A percentile compares a stretch with the other conserved stretches of the same genome.
These are phyloP conservation scores for Arthrobotrys pseudoclavata DNA, from an alignment of 2,329 filamentous ascomycete genomes.

Conservation along the genomic window DNA sequence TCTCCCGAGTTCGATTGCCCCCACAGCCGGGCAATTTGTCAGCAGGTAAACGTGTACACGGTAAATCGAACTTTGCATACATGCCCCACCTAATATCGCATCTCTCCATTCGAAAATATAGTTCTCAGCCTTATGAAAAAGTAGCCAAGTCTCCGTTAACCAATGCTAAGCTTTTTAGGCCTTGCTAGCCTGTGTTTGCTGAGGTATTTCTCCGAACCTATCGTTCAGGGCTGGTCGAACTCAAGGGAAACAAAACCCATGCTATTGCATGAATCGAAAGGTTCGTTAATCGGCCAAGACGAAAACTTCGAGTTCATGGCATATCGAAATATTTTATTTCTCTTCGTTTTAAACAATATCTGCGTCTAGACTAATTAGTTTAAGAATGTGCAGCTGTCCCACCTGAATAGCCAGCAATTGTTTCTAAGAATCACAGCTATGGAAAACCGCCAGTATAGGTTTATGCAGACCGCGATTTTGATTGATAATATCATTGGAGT, in stretches of 20 bases:
- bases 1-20: neutral
- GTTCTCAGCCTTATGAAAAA: constrained; percentile 18
- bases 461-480: too few relatives aligned
- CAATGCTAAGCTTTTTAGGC: constrained; percentile 22
- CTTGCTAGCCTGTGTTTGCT: constrained; percentile 17
- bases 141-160: constrained; percentile 8
- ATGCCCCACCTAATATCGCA: constrained; percentile 1
- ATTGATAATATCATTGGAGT: too few relatives aligned
- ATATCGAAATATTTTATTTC: neutral
- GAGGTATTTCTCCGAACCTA: constrained; percentile 5
- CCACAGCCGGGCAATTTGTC: neutral
- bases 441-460: too few relatives aligned
- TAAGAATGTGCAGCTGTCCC: too few relatives aligned
- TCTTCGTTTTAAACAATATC: too few relatives aligned
- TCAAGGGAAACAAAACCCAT: neutral
- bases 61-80: neutral
- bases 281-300: neutral
- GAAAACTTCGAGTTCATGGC: neutral
- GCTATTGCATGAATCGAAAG: neutral
- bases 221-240: neutral
- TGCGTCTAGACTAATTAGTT: too few relatives aligned
- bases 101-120: constrained; percentile 2
- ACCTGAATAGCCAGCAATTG: too few relatives aligned
- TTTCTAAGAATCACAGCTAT: too few relatives aligned
- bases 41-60: neutral